A percentile compares a stretch with the other conserved stretches of the same genome.
These are phyloP conservation scores for Trifolium fragiferum DNA, from an alignment of 306 rosid genomes.

Conservation along the genomic window DNA sequence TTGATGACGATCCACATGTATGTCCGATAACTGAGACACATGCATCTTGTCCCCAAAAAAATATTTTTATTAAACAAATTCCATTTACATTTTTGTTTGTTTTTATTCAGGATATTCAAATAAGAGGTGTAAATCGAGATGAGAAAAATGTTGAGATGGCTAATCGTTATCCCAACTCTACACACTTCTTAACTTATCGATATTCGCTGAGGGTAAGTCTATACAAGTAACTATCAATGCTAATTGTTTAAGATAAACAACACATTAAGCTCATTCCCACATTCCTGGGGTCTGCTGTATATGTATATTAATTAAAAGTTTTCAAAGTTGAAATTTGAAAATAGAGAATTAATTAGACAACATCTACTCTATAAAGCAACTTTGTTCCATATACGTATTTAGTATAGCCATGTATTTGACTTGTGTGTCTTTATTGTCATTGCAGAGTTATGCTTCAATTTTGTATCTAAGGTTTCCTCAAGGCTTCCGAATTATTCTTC, in stretches of 20 bases:
- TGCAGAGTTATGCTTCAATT: constrained; percentile 89
- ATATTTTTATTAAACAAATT: constrained; percentile 1
- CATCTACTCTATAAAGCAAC: background rate
- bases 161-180: constrained; percentile 77
- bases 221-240: background rate
- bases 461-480: constrained; percentile 89
- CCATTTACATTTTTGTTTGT: constrained; percentile 9
- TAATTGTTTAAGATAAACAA: constrained; percentile 13
- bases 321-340: background rate
- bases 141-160: constrained; percentile 96
- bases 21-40: constrained; percentile 41
- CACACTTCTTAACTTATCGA: constrained; percentile 87
- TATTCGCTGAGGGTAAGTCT: constrained; percentile 84
- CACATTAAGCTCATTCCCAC: constrained; percentile 1
- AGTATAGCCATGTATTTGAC: constrained; percentile 20
- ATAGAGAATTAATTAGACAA: background rate
- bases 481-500: constrained; percentile 85
- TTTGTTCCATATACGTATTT: constrained; percentile 11
- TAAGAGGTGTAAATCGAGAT: constrained; percentile 93
- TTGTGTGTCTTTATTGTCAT: constrained; percentile 7
- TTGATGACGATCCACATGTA: constrained; percentile 83
- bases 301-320: constrained; percentile 12
- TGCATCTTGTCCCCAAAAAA: background rate
- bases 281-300: background rate
- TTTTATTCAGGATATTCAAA: constrained; percentile 82